Conservation (phyloP, 768 basidiomycete genomes). For the Solioccasus polychromus region DNA sequence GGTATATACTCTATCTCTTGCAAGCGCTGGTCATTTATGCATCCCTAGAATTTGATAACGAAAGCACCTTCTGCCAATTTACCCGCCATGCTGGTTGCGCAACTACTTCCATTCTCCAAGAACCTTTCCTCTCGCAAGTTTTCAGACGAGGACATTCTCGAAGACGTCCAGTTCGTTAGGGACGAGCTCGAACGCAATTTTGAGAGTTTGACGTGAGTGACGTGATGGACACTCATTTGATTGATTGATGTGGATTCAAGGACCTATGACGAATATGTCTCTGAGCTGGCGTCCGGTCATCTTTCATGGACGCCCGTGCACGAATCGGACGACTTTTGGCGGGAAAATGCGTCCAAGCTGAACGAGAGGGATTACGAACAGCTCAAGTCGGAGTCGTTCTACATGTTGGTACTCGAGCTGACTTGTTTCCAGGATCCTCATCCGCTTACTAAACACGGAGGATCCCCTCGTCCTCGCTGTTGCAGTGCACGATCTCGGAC, state of each 20-base stretch:
- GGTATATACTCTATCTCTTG: constrained; percentile 38
- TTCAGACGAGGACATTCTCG: constrained; percentile 92
- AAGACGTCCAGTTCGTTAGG: constrained; percentile 84
- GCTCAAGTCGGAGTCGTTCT: constrained; percentile 58
- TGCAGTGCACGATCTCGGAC: constrained; percentile 89
- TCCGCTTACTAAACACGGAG: constrained; percentile 62
- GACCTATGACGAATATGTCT: constrained; percentile 94
- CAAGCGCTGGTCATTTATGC: constrained; percentile 5
- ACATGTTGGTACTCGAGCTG: not conserved
- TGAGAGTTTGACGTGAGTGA: constrained; percentile 82
- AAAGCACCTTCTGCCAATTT: constrained; percentile 88
- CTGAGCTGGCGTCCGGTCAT: constrained; percentile 86
- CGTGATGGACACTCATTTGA: not conserved
- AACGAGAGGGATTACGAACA: constrained; percentile 84
- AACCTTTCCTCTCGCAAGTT: constrained; percentile 83
- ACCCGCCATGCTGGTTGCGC: constrained; percentile 87
- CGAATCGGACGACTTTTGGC: constrained; percentile 97
- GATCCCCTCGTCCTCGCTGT: constrained; percentile 86
- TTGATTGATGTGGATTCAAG: constrained; percentile 37
- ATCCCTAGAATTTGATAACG: constrained; percentile 73
- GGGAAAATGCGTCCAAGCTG: constrained; percentile 84
- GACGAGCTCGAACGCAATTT: constrained; percentile 85
- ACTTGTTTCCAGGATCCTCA: constrained; percentile 54
- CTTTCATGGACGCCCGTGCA: constrained; percentile 96
- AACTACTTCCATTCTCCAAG: constrained; percentile 83